phyloP scores from a whole-genome alignment of 768 basidiomycete species.

The Lactarius pseudohatsudake region DNA sequence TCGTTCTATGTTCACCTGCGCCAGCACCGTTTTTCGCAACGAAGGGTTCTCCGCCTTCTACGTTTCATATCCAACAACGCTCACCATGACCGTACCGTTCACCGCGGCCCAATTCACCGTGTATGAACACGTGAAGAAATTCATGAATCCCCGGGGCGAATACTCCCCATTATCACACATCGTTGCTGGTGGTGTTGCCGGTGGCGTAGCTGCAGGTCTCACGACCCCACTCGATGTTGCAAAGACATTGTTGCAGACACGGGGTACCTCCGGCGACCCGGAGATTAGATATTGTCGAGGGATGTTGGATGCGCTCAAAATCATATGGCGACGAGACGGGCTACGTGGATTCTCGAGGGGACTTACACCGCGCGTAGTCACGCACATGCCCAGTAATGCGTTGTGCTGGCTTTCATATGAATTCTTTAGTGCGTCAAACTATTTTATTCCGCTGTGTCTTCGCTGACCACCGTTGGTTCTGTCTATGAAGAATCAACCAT shows the following conservation, averaged over 20 bases:
- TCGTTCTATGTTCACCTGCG: constrained; percentile 83
- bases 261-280: constrained; percentile 82
- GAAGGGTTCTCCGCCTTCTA: constrained; percentile 95
- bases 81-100: constrained; percentile 96
- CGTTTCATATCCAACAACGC: constrained; percentile 96
- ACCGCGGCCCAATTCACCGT: constrained; percentile 97
- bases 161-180: constrained; percentile 97
- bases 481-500: constrained; percentile 20
- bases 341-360: constrained; percentile 84
- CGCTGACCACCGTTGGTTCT: constrained; percentile 11
- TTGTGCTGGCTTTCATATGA: constrained; percentile 98
- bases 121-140: constrained; percentile 87
- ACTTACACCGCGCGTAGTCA: constrained; percentile 86
- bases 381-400: constrained; percentile 95
- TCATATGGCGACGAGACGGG: constrained; percentile 88
- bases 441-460: background rate
- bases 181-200: constrained; percentile 86
- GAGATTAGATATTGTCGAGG: constrained; percentile 84
- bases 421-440: constrained; percentile 83
- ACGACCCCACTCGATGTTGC: constrained; percentile 97
- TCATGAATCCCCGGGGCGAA: constrained; percentile 79
- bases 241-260: constrained; percentile 94
- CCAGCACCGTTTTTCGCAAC: constrained; percentile 74
- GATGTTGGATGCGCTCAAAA: constrained; percentile 82
- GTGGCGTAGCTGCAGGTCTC: constrained; percentile 91